These are phyloP conservation scores for Suhomyces kunorum DNA, from an alignment of 1,139 yeast genomes.

Conservation along the genomic window DNA sequence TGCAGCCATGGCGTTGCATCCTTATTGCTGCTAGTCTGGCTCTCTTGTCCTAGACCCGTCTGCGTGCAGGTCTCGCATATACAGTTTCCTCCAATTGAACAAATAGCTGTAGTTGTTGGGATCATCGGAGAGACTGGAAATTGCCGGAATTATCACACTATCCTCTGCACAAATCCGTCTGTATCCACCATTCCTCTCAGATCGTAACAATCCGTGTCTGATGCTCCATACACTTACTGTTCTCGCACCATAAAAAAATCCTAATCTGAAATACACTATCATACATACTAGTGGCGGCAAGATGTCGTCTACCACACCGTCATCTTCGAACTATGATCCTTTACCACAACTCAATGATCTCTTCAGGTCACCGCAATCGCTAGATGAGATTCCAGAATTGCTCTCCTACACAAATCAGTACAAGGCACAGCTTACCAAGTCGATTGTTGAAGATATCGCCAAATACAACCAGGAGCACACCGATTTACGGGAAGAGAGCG, in stretches of 20 bases:
- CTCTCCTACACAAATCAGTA: conserved; percentile 42
- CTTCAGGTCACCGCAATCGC: conserved; percentile 44
- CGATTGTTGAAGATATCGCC: conserved; percentile 36
- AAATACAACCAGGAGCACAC: conserved; percentile 28
- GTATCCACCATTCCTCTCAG: too few relatives aligned
- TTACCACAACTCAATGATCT: conserved; percentile 35
- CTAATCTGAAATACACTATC: neutral
- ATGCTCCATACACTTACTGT: too few relatives aligned
- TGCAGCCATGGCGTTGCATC: too few relatives aligned
- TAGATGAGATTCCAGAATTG: conserved; percentile 50
- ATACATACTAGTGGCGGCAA: neutral
- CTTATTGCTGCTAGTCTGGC: too few relatives aligned
- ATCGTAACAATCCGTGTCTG: too few relatives aligned
- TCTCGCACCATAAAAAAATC: conserved; percentile 1
- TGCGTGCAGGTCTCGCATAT: too few relatives aligned
- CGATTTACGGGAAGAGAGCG: conserved; percentile 45
- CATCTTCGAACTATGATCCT: conserved; percentile 30
- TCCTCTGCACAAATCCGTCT: too few relatives aligned
- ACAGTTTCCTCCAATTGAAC: too few relatives aligned
- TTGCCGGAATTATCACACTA: too few relatives aligned
- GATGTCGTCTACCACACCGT: conserved; percentile 6
- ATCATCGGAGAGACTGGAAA: too few relatives aligned
- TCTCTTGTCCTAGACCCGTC: too few relatives aligned
- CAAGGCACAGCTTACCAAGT: conserved; percentile 46
- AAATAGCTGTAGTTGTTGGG: too few relatives aligned